Conservation (phyloP, 305 asterid species). For the Fraxinus albicans region DNA sequence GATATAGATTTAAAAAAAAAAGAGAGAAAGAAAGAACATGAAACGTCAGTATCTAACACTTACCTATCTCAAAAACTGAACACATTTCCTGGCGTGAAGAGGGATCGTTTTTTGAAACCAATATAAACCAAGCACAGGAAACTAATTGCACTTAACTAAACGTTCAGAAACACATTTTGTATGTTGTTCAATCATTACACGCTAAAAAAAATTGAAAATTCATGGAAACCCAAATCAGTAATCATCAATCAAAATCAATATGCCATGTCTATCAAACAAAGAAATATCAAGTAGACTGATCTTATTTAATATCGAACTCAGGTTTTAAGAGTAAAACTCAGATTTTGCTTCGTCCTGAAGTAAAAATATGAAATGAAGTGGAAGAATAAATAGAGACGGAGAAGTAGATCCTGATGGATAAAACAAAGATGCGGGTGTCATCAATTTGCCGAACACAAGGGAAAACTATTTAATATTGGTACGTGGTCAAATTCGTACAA, state of each 20-base stretch:
- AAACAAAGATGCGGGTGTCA: neutral
- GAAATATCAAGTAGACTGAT: neutral
- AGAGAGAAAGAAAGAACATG: neutral
- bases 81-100: slow-evolving; percentile 13
- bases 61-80: neutral
- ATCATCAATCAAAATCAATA: neutral
- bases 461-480: slow-evolving; percentile 3
- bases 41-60: slow-evolving; percentile 5
- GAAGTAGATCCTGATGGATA: neutral
- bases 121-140: slow-evolving; percentile 3
- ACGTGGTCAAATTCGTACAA: slow-evolving; percentile 14
- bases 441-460: neutral
- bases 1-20: neutral
- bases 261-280: neutral
- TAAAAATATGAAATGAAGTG: neutral
- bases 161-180: neutral
- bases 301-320: neutral
- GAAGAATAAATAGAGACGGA: neutral
- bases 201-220: neutral
- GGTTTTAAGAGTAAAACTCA: neutral
- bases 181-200: neutral
- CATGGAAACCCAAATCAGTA: neutral
- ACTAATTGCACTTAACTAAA: neutral
- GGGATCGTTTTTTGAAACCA: neutral
- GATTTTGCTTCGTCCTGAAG: neutral